Percentiles rank a stretch among this genome's conserved stretches.
These are phyloP conservation scores for Leptosphaerulina australis DNA, from an alignment of 2,329 filamentous ascomycete species.

Conservation along the genomic window DNA sequence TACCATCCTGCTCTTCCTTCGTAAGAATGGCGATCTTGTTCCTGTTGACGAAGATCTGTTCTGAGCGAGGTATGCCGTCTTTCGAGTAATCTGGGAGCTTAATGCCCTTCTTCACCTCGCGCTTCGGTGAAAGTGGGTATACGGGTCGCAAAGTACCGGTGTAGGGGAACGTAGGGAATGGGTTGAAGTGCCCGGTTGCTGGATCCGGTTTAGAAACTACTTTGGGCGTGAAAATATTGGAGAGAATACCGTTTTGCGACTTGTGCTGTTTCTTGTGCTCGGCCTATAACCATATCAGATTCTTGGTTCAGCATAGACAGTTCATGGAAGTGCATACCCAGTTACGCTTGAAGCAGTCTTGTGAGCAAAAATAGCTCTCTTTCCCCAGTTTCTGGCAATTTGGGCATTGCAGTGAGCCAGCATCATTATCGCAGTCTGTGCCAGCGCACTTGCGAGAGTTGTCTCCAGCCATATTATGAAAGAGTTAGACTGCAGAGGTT, in stretches of 20 bases:
- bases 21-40: conserved; percentile 85
- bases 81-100: conserved; percentile 84
- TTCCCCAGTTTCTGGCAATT: conserved; percentile 90
- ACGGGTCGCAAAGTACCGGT: conserved; percentile 83
- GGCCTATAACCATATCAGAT: conserved; percentile 59
- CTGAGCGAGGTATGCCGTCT: conserved; percentile 75
- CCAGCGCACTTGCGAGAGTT: conserved; percentile 76
- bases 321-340: conserved; percentile 70
- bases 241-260: conserved; percentile 75
- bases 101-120: conserved; percentile 75
- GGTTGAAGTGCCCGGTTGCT: conserved; percentile 89
- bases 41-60: conserved; percentile 68
- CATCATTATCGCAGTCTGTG: conserved; percentile 83
- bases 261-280: conserved; percentile 87
- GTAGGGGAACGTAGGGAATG: conserved; percentile 85
- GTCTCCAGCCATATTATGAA: conserved; percentile 43
- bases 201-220: conserved; percentile 88
- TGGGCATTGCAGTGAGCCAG: conserved; percentile 86
- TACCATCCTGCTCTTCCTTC: conserved; percentile 79
- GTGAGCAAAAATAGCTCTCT: conserved; percentile 95
- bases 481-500: background rate
- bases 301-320: conserved; percentile 14
- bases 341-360: conserved; percentile 98
- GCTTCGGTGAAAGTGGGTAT: conserved; percentile 60
- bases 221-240: conserved; percentile 75